A percentile compares a stretch with the other conserved stretches of the same genome.
These are phyloP conservation scores for Hysterangium stoloniferum DNA, from an alignment of 768 basidiomycete genomes.

Conservation along the genomic window DNA sequence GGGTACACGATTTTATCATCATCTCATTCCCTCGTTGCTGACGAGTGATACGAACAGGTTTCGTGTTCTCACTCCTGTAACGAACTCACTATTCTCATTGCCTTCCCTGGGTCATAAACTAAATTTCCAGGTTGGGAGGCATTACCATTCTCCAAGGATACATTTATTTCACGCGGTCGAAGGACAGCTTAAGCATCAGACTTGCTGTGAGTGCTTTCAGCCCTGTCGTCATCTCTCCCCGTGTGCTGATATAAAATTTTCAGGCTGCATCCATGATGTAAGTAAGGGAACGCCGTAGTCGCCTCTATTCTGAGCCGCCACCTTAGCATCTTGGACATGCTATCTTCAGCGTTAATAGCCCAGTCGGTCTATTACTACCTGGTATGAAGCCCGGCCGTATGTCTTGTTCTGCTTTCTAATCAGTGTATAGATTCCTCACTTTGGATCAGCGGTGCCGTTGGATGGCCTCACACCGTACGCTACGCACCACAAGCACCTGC, in stretches of 20 bases:
- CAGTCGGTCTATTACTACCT: slow-evolving; percentile 40
- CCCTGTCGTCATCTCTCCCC: not conserved
- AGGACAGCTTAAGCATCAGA: slow-evolving; percentile 25
- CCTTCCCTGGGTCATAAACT: slow-evolving; percentile 30
- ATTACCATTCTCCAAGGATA: slow-evolving; percentile 36
- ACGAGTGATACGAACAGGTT: not conserved
- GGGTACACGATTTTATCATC: not conserved
- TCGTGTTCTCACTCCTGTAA: slow-evolving; percentile 4
- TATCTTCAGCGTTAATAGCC: slow-evolving; percentile 33
- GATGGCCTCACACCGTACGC: slow-evolving; percentile 33
- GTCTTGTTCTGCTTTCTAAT: not conserved
- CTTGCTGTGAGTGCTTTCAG: slow-evolving; percentile 22
- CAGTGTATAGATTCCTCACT: slow-evolving; percentile 36
- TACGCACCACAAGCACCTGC: not conserved
- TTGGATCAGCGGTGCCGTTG: slow-evolving; percentile 32
- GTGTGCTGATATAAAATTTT: not conserved
- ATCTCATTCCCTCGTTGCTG: not conserved
- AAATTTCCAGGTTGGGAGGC: slow-evolving; percentile 27
- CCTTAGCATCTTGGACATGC: slow-evolving; percentile 27
- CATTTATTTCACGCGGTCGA: slow-evolving; percentile 28
- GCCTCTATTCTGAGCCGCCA: not conserved
- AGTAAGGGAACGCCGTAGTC: not conserved
- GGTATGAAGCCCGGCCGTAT: slow-evolving; percentile 18
- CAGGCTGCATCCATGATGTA: slow-evolving; percentile 7
- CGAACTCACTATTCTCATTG: not conserved